Percentiles rank a stretch among this genome's conserved stretches.
Conservation (phyloP, 768 basidiomycete genomes). For the Phlegmacium glaucopus region DNA sequence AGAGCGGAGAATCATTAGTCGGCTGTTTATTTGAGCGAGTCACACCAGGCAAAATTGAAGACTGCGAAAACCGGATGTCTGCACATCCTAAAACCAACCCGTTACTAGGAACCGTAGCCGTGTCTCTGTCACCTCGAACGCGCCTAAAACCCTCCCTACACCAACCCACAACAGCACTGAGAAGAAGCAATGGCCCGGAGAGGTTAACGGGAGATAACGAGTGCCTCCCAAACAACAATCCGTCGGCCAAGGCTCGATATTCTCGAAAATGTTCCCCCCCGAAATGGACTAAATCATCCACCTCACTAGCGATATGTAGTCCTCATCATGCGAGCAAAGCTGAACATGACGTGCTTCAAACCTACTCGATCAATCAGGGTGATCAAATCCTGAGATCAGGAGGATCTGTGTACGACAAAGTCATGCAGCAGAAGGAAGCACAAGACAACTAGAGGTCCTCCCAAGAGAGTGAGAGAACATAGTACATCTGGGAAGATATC, state of each 20-base stretch:
- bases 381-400: constrained; percentile 37
- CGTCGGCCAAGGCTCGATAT: constrained; percentile 19
- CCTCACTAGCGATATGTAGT: background rate
- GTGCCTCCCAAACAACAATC: constrained; percentile 17
- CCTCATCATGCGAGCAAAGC: constrained; percentile 11
- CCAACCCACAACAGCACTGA: constrained; percentile 6
- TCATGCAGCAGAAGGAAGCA: constrained; percentile 10
- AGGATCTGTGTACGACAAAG: constrained; percentile 8
- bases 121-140: constrained; percentile 34
- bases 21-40: constrained; percentile 39
- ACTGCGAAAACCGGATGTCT: constrained; percentile 32
- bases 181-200: constrained; percentile 22
- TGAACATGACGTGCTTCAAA: constrained; percentile 16
- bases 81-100: constrained; percentile 27
- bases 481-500: constrained; percentile 13
- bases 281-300: background rate
- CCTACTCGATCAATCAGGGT: constrained; percentile 30
- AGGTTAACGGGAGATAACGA: constrained; percentile 22
- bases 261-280: constrained; percentile 9
- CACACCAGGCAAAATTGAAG: constrained; percentile 39
- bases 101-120: constrained; percentile 37
- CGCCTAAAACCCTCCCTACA: constrained; percentile 3
- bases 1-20: constrained; percentile 47
- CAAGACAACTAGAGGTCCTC: constrained; percentile 11
- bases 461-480: background rate